Evolutionary conservation across 768 basidiomycete genomes (phyloP).

Genomic region (Termitomyces sp.): DNA sequence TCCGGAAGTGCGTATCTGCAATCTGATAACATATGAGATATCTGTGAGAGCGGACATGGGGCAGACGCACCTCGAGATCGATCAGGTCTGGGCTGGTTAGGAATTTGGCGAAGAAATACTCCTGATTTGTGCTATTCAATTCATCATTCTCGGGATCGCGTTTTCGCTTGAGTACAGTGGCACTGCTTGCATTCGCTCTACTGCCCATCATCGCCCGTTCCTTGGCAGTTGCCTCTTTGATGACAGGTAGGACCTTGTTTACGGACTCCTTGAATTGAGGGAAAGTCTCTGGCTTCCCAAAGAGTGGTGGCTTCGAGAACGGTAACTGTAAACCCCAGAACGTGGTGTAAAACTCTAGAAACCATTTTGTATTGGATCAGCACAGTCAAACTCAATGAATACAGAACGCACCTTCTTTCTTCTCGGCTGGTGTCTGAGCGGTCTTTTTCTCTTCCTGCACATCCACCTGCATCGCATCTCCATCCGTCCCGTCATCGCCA

Average conservation of each 20-base stretch:
- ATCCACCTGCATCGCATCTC: slow-evolving; percentile 63
- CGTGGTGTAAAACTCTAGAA: slow-evolving; percentile 70
- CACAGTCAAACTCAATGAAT: background rate
- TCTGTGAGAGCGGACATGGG: background rate
- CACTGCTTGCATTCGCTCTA: slow-evolving; percentile 35
- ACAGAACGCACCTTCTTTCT: slow-evolving; percentile 53
- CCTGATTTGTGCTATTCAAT: slow-evolving; percentile 35
- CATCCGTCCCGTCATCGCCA: slow-evolving; percentile 19
- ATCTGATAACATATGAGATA: slow-evolving; percentile 41
- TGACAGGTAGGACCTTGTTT: slow-evolving; percentile 66
- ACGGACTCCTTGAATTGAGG: slow-evolving; percentile 65
- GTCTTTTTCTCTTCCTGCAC: slow-evolving; percentile 29
- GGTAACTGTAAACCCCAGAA: slow-evolving; percentile 88
- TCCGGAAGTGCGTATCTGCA: slow-evolving; percentile 88
- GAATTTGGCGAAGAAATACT: slow-evolving; percentile 94
- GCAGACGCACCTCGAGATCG: slow-evolving; percentile 68
- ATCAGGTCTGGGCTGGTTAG: slow-evolving; percentile 83
- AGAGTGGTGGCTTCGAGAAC: slow-evolving; percentile 76
- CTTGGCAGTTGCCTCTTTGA: slow-evolving; percentile 83
- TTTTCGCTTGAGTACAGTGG: slow-evolving; percentile 51
- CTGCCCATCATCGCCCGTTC: slow-evolving; percentile 87
- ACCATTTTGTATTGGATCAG: background rate
- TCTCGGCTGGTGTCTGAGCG: slow-evolving; percentile 27
- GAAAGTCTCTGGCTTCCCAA: slow-evolving; percentile 52
- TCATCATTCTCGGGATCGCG: slow-evolving; percentile 57